A percentile compares a stretch with the other conserved stretches of the same genome.
These are phyloP conservation scores for Naumovozyma castellii DNA, from an alignment of 805 yeast genomes.

Conservation along the genomic window DNA sequence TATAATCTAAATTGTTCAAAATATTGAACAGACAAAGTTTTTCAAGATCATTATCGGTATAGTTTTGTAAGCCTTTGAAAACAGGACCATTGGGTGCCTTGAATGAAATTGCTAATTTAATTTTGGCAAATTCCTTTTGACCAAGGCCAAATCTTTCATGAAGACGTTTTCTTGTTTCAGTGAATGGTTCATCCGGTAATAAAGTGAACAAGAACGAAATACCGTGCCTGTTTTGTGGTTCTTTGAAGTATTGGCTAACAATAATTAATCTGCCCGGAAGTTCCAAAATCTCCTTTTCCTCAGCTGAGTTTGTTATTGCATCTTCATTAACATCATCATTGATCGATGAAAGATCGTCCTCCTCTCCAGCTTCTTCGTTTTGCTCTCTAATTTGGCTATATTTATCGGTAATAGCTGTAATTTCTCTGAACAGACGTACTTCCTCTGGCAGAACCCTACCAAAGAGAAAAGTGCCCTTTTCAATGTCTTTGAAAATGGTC, in stretches of 20 bases:
- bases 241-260: constrained; percentile 71
- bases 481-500: constrained; percentile 33
- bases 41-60: constrained; percentile 41
- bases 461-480: constrained; percentile 33
- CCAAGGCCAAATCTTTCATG: constrained; percentile 66
- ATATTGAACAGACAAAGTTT: constrained; percentile 45
- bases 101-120: constrained; percentile 39
- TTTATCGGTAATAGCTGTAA: constrained; percentile 15
- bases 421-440: constrained; percentile 17
- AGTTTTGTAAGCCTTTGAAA: constrained; percentile 32
- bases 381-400: constrained; percentile 6
- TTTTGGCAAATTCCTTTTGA: constrained; percentile 68
- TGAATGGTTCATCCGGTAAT: constrained; percentile 55
- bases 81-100: constrained; percentile 29
- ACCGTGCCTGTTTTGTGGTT: constrained; percentile 61
- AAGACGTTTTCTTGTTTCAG: constrained; percentile 55
- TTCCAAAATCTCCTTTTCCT: constrained; percentile 1
- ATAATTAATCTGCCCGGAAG: constrained; percentile 40
- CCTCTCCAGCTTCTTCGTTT: constrained; percentile 6
- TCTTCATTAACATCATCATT: neutral
- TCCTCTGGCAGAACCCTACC: constrained; percentile 41
- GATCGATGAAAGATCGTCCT: constrained; percentile 4
- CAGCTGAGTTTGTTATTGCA: constrained; percentile 1
- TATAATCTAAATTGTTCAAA: constrained; percentile 39
- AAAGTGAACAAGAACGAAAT: constrained; percentile 74